Conservation (phyloP, 2,329 filamentous ascomycete species). For the Aspergillus texensis region DNA sequence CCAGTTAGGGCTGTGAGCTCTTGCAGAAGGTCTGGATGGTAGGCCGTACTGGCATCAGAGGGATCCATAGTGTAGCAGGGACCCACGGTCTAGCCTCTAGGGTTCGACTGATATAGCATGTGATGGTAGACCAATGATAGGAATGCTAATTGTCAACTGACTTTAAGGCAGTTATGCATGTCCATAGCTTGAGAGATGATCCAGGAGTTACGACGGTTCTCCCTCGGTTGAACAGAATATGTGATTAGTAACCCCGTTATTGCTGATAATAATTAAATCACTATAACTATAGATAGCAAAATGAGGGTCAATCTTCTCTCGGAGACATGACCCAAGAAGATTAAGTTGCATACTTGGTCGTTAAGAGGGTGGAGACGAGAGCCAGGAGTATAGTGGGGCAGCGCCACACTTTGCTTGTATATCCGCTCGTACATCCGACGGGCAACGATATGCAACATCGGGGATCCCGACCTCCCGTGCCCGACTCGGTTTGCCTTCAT, state of each 20-base stretch:
- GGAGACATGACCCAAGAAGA: not conserved
- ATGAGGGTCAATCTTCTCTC: not conserved
- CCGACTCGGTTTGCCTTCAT: not conserved
- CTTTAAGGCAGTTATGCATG: not conserved
- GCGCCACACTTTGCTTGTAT: slow-evolving; percentile 2
- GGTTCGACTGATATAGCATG: not conserved
- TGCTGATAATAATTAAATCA: not conserved
- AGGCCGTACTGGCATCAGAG: too few species aligned
- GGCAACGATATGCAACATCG: not conserved
- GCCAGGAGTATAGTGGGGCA: not conserved
- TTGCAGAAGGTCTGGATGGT: too few species aligned
- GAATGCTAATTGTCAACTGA: not conserved
- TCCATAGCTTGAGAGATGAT: not conserved
- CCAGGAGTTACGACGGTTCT: not conserved
- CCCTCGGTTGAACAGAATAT: not conserved
- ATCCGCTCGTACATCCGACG: slow-evolving; percentile 2
- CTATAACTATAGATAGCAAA: not conserved
- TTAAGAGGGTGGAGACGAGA: not conserved
- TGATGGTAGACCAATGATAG: not conserved
- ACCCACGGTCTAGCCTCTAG: not conserved
- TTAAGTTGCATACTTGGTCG: not conserved
- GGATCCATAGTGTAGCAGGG: not conserved
- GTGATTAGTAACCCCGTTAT: not conserved
- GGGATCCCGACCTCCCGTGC: not conserved
- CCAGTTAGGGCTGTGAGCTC: too few species aligned